phyloP scores from a whole-genome alignment of 495 filamentous ascomycete species.

The Podospora pseudopauciseta region DNA sequence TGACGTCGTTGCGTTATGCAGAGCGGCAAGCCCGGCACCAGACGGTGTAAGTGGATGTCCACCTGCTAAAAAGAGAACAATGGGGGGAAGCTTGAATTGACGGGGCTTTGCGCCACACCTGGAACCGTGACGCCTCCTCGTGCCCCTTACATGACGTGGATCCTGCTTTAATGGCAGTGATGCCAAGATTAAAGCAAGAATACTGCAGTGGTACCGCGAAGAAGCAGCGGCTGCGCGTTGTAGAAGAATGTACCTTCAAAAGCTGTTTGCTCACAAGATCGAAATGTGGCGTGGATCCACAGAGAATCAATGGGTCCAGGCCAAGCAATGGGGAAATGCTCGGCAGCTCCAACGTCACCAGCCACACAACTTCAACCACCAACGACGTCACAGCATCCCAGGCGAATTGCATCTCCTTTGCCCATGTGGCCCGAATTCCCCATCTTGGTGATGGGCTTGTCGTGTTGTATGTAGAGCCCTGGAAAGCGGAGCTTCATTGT shows the following conservation, averaged over 20 bases:
- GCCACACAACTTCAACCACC: not conserved
- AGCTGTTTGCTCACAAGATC: not conserved
- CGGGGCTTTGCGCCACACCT: not conserved
- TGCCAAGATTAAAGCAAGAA: no score
- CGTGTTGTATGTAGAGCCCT: not conserved
- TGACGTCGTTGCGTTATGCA: not conserved
- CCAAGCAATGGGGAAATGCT: not conserved
- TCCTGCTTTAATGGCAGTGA: no score
- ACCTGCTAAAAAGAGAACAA: not conserved
- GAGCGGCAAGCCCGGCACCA: not conserved
- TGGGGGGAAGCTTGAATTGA: not conserved
- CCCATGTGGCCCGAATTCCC: not conserved
- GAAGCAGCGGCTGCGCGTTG: no score
- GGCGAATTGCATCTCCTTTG: not conserved
- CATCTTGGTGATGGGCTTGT: not conserved
- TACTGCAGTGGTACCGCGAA: no score
- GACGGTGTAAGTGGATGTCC: no score
- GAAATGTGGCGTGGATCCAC: not conserved
- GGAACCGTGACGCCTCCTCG: no score
- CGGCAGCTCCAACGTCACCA: slow-evolving; percentile 8
- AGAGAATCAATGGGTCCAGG: not conserved
- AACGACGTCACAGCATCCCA: slow-evolving; percentile 5
- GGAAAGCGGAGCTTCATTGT: slow-evolving; percentile 2
- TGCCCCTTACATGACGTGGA: no score
- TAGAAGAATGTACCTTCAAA: no score